These are phyloP conservation scores for sunflower (Helianthus annuus) DNA, from an alignment of 129 eudicot genomes.

Conservation along the genomic window HanXRQr2.0-SUNRISE NC_035448.2:21125401-21125900, in stretches of 20 bases:
- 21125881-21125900: background rate
- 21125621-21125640: background rate
- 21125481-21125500: background rate
- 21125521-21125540: background rate
- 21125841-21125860: background rate
- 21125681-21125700: background rate
- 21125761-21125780: conserved; percentile 7
- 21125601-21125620: background rate
- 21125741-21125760: background rate
- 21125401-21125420: background rate
- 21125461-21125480: conserved; percentile 8
- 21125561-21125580: background rate
- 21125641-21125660: background rate
- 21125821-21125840: background rate
- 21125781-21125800: background rate
- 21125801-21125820: background rate
- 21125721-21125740: background rate
- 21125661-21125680: background rate
- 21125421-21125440: background rate
- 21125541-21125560: background rate
- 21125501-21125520: background rate
- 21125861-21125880: background rate
- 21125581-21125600: background rate
- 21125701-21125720: background rate
- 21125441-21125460: conserved; percentile 11